phyloP scores from a whole-genome alignment of 2,329 filamentous ascomycete genomes.

The Fonsecaea erecta region DNA sequence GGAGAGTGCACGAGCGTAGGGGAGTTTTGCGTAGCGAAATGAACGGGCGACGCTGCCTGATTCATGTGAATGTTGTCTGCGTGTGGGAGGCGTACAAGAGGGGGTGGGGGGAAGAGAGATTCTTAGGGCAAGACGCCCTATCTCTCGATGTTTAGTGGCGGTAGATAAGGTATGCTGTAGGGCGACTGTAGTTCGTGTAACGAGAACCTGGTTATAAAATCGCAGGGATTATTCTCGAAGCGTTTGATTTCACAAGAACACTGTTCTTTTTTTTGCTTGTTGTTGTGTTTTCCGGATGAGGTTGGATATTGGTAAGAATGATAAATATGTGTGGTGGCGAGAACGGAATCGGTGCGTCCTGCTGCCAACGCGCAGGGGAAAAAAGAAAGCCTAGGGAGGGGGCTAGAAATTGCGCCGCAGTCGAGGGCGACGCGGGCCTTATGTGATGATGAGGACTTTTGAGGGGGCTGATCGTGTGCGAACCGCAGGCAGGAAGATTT shows the following conservation, averaged over 20 bases:
- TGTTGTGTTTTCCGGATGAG: constrained; percentile 8
- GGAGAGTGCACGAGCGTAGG: constrained; percentile 24
- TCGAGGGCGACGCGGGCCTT: neutral
- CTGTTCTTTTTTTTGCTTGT: neutral
- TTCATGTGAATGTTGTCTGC: constrained; percentile 33
- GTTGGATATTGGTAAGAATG: constrained; percentile 13
- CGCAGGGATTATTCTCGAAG: neutral
- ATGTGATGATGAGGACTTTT: neutral
- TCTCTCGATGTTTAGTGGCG: constrained; percentile 33
- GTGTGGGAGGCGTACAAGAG: constrained; percentile 8
- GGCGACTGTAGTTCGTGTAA: constrained; percentile 19
- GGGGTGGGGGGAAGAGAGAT: constrained; percentile 15
- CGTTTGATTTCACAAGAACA: neutral
- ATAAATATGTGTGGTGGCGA: constrained; percentile 12
- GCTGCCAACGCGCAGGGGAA: neutral
- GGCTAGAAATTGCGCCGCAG: constrained; percentile 1
- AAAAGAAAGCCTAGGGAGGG: neutral
- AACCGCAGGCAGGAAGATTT: neutral
- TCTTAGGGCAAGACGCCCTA: constrained; percentile 30
- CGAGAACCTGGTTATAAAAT: constrained; percentile 4
- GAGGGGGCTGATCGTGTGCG: neutral
- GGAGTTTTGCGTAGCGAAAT: constrained; percentile 20
- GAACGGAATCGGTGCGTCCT: constrained; percentile 1
- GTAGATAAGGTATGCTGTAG: constrained; percentile 30
- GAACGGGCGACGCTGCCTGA: constrained; percentile 26